A percentile compares a stretch with the other conserved stretches of the same genome.
Evolutionary conservation across 176 grass and related monocot species (phyloP).

Genomic region (Phragmites australis): DNA sequence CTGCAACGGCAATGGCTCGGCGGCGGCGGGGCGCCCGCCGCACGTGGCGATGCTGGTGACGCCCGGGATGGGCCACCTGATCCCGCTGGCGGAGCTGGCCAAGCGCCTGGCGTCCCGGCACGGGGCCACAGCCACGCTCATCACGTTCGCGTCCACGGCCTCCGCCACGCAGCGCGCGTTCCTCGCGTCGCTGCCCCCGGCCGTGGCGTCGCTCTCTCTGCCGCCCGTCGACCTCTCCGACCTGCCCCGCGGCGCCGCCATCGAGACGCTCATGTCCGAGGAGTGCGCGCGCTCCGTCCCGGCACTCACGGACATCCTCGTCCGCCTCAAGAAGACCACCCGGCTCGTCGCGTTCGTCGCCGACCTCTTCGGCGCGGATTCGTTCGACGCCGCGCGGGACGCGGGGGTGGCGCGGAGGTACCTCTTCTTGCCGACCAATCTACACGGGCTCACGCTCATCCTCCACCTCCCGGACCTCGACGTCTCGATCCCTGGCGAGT

Average conservation of each 20-base stretch:
- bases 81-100: slow-evolving; percentile 60
- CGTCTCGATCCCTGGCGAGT: slow-evolving; percentile 36
- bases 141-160: slow-evolving; percentile 45
- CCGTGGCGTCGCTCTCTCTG: slow-evolving; percentile 38
- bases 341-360: slow-evolving; percentile 52
- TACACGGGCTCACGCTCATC: slow-evolving; percentile 57
- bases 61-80: slow-evolving; percentile 70
- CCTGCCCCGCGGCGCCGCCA: slow-evolving; percentile 35
- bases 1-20: not conserved
- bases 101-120: slow-evolving; percentile 45
- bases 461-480: slow-evolving; percentile 51
- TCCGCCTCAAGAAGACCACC: not conserved
- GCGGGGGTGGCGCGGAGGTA: slow-evolving; percentile 33
- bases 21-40: not conserved
- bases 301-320: not conserved
- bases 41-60: slow-evolving; percentile 53
- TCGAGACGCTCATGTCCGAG: slow-evolving; percentile 57
- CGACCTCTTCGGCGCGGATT: slow-evolving; percentile 61
- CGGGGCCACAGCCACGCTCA: slow-evolving; percentile 41
- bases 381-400: slow-evolving; percentile 44
- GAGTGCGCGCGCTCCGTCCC: slow-evolving; percentile 2
- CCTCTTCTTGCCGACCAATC: slow-evolving; percentile 65
- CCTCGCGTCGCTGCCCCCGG: slow-evolving; percentile 28
- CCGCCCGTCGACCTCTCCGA: slow-evolving; percentile 43
- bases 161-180: slow-evolving; percentile 43